phyloP scores from a whole-genome alignment of 345 rosid species.

The Populus davidiana region DNA sequence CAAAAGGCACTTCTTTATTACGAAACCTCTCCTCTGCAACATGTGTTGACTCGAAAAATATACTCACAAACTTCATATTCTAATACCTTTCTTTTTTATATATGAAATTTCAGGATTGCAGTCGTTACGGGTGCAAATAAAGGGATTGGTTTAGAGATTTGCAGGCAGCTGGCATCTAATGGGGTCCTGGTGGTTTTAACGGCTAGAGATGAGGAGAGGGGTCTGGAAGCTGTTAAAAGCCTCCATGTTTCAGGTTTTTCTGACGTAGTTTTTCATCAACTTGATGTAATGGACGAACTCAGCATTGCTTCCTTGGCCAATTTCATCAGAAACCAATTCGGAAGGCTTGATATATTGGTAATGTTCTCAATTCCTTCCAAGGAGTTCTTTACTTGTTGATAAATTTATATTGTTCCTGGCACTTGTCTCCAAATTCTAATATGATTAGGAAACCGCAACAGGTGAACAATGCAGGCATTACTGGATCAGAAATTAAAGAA shows the following conservation, averaged over 20 bases:
- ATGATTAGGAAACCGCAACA: not conserved
- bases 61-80: no score
- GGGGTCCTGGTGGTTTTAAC: no score
- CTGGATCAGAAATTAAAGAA: not conserved
- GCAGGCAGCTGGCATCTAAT: not conserved
- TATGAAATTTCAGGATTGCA: not conserved
- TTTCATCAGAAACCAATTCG: constrained; percentile 6
- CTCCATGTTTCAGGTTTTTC: no score
- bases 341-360: constrained; percentile 21
- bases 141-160: not conserved
- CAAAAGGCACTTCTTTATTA: no score
- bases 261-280: no score
- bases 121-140: not conserved
- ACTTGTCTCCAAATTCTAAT: no score
- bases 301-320: not conserved
- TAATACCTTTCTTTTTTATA: no score
- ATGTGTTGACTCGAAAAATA: no score
- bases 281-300: not conserved
- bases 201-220: no score
- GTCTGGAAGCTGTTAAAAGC: no score
- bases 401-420: no score
- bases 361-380: not conserved
- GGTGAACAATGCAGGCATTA: constrained; percentile 13
- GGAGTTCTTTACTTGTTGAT: not conserved
- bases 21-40: no score